Base-by-base conservation (phyloP, 108 stramenopile species). In the Aurantiochytrium sp. region DNA sequence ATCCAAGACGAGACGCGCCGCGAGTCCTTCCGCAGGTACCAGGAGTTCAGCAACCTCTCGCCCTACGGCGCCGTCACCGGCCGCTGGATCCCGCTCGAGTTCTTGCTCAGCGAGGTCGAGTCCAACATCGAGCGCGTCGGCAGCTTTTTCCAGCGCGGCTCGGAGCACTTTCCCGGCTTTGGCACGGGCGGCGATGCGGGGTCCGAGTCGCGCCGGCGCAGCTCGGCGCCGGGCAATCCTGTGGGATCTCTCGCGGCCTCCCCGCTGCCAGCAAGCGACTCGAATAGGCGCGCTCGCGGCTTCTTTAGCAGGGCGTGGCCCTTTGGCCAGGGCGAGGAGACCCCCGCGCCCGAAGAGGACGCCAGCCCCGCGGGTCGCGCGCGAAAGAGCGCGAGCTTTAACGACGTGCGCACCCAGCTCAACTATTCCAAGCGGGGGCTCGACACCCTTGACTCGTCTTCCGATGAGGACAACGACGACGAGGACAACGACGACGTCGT, bases 11-110 rank as follows among this genome's bases (percentile, higher is more conserved):
- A 48, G 45, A 41, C 45, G 73, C 39, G 39, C 39, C 45, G 73
- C 42, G 73, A 81, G 30, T 41, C 42, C 39, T 41, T 81, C 12
- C 45, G 73, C 45, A 22, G 73, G 27, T 81, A 81, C 73, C 42
- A 81, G 3, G 73, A 81, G 45, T 81, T 81, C 45, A 81, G 32
- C 45, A 41, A 48, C 4, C 73, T 81, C 8, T 48, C 45, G n/a
- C 73, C 73, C 12, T 81, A 81, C 24, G 73, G 73, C 3, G 73
- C 73, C n/a, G 73, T 81, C 1, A 48, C 73, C 12, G 73, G 73
- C 12, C 73, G 73, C 73, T 65, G 59, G 59, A 65, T 65, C 19
- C 59, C 59, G 15, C 59, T 65, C 59, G 59, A 65, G 59, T 65
- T 65, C 19, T 27, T 65, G 59, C 59, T 65, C 34, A 65, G 59